Base-by-base conservation (phyloP, 768 basidiomycete genomes). In the Piloderma croceum region DNA sequence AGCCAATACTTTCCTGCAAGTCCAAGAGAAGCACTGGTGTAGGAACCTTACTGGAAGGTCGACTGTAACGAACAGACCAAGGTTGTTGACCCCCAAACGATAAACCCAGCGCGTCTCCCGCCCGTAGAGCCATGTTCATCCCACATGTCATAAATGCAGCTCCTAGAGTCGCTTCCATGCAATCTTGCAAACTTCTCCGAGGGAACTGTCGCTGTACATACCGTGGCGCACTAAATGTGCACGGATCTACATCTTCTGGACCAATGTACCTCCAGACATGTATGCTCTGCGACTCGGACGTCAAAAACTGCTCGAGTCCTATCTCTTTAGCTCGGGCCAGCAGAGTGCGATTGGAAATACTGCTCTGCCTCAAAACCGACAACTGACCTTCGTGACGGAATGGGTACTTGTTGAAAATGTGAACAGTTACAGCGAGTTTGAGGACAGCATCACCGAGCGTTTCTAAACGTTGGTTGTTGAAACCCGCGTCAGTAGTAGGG, bases 371-470 rank as follows among this genome's bases (percentile, higher is more conserved):
- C 33, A 91, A 62, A 20, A 61, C 62, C 24, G 79, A 70, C 31
- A 94, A 71, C 47, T 90, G 86, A 0, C 91, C 90, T 67, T 94
- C 91, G 49, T 92, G 85, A 18, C 81, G 70, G 46, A 77, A 70
- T 0, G 86, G 84, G 51, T 73, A 89, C 46, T 73, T 76, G 64
- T 84, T 87, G 62, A 83, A 81, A 4, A 88, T 62, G 53, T 90
- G 77, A 3, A 90, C 78, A 17, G 83, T 83, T 3, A 79, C 79
- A 36, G 79, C 76, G 19, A 92, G 60, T 52, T 90, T 82, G 31
- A 90, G 68, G 1, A 90, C 86, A 0, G 83, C 76, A 53, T 94
- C 91, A 7, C 91, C 91, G 6, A 93, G 66, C 0, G 89, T 91
- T 58, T 94, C 91, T 41, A 93, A 58, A 1, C 87, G 77, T 52